Evolutionary conservation across 768 basidiomycete species (phyloP).

Genomic region (Suillus hirtellus): DNA sequence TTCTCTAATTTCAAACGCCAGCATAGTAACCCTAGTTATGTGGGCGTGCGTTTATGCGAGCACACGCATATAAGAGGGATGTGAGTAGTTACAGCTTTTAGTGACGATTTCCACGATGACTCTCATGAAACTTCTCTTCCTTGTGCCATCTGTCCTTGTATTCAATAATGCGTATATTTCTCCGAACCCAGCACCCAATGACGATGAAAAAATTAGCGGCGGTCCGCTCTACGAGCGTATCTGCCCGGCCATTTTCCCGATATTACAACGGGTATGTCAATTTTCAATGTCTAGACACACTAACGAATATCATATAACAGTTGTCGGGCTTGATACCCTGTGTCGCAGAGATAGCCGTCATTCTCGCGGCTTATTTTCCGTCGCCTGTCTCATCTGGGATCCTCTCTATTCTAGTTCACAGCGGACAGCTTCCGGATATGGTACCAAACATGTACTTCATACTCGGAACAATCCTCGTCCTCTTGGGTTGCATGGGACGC

Average conservation of each 20-base stretch:
- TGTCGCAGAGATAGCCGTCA: constrained; percentile 26
- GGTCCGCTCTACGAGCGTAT: constrained; percentile 25
- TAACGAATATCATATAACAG: constrained; percentile 17
- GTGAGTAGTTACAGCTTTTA: background rate
- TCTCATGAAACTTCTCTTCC: constrained; percentile 22
- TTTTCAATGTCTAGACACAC: background rate
- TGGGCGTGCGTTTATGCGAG: background rate
- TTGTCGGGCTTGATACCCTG: constrained; percentile 31
- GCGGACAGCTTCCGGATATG: constrained; percentile 21
- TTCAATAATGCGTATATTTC: constrained; percentile 29
- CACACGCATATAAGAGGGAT: background rate
- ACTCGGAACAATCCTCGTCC: constrained; percentile 27
- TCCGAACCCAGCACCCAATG: constrained; percentile 21
- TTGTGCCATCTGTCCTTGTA: constrained; percentile 27
- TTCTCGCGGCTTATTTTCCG: constrained; percentile 21
- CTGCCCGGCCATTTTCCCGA: constrained; percentile 23
- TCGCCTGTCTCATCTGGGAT: constrained; percentile 22
- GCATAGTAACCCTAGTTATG: background rate
- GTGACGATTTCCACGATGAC: constrained; percentile 19
- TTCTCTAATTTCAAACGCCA: background rate
- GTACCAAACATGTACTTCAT: constrained; percentile 30
- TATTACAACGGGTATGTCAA: constrained; percentile 25
- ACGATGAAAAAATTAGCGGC: constrained; percentile 21
- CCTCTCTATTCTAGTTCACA: constrained; percentile 21
- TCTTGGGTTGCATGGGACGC: constrained; percentile 36